phyloP scores from a whole-genome alignment of 805 yeast species.

The Saturnispora sekii region DNA sequence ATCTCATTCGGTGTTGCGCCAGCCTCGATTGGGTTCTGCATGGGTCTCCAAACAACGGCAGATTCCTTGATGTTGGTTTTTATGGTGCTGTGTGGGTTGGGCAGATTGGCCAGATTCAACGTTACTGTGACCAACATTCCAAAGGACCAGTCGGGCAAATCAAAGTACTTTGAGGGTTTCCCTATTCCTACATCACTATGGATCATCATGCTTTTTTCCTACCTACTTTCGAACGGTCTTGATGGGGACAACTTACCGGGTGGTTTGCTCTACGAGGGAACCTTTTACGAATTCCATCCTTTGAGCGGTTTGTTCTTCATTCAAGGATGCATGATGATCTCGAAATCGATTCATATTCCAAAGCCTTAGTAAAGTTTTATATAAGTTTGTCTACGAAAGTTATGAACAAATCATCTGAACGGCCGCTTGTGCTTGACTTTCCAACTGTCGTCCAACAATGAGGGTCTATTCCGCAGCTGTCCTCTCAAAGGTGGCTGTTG shows the following conservation, averaged over 20 bases:
- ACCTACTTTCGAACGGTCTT: conserved; percentile 40
- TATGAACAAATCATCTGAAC: conserved; percentile 12
- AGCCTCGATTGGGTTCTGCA: conserved; percentile 81
- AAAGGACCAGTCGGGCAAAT: conserved; percentile 78
- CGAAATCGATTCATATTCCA: conserved; percentile 85
- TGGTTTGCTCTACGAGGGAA: conserved; percentile 48
- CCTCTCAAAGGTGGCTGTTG: background rate
- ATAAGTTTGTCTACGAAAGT: background rate
- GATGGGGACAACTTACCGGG: conserved; percentile 46
- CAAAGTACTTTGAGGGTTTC: conserved; percentile 89
- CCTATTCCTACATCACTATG: conserved; percentile 87
- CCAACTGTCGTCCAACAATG: conserved; percentile 12
- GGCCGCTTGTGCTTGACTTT: conserved; percentile 20
- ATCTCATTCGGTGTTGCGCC: conserved; percentile 95
- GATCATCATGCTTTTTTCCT: conserved; percentile 66
- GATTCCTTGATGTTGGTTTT: conserved; percentile 70
- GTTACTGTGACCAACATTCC: conserved; percentile 91
- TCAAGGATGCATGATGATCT: conserved; percentile 87
- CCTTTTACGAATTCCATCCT: conserved; percentile 68
- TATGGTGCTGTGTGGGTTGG: conserved; percentile 88
- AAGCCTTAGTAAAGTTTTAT: conserved; percentile 39
- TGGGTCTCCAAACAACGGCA: conserved; percentile 78
- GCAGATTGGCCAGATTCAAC: conserved; percentile 90
- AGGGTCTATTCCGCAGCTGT: background rate
- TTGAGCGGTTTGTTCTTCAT: conserved; percentile 50